Conservation (phyloP, 192 early-diverging fungal species). For the Chytriomyces sp. region DNA sequence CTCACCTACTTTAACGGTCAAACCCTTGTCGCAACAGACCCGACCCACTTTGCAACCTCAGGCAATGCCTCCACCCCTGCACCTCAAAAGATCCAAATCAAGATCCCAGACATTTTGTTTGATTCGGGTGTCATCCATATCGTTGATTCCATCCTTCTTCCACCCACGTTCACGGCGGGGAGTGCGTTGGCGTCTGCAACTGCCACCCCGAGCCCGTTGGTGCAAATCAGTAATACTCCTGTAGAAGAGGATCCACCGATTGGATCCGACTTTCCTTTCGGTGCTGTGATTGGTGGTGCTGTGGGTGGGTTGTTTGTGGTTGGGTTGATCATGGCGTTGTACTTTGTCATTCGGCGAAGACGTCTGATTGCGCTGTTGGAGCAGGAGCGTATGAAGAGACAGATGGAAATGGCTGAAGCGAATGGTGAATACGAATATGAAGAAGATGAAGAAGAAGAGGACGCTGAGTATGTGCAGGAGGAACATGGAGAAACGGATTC, state of each 20-base stretch:
- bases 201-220: not conserved
- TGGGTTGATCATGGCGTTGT: not conserved
- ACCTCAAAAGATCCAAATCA: not conserved
- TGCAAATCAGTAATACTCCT: not conserved
- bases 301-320: slow-evolving; percentile 10
- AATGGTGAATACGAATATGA: not conserved
- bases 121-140: slow-evolving; percentile 23
- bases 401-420: not conserved
- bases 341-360: not conserved
- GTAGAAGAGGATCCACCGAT: not conserved
- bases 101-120: not conserved
- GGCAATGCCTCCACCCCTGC: not conserved
- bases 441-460: not conserved
- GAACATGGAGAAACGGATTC: not conserved
- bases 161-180: not conserved
- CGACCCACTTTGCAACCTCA: slow-evolving; percentile 12
- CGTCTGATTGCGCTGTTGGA: not conserved
- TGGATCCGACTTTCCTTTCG: slow-evolving; percentile 2
- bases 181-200: not conserved
- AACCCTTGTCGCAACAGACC: not conserved
- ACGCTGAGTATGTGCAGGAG: not conserved
- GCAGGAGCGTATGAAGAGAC: not conserved
- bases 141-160: slow-evolving; percentile 6
- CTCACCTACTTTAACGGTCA: slow-evolving; percentile 4
- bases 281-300: slow-evolving; percentile 4